phyloP scores from a whole-genome alignment of 306 rosid species.

The Hylodesmum podocarpum region DNA sequence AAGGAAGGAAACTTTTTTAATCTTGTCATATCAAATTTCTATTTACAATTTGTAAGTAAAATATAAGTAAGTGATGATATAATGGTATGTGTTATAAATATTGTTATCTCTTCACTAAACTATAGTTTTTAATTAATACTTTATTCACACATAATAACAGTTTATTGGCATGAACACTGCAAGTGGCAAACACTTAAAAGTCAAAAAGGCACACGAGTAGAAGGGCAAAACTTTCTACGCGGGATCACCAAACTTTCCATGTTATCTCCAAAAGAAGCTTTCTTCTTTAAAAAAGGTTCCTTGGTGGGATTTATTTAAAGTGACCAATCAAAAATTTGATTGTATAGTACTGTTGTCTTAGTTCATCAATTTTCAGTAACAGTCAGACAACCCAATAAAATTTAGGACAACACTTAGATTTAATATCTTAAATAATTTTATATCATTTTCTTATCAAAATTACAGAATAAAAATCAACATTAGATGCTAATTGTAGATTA shows the following conservation, averaged over 20 bases:
- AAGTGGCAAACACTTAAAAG: neutral
- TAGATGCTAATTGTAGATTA: no score
- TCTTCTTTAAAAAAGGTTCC: constrained; percentile 15
- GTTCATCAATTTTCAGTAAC: neutral
- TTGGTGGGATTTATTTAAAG: constrained; percentile 12
- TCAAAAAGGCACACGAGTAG: neutral
- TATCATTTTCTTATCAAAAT: neutral
- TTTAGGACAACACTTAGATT: neutral
- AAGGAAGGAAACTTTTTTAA: neutral
- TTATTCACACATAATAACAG: neutral
- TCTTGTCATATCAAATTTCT: neutral
- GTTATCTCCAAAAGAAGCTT: neutral
- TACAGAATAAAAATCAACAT: neutral
- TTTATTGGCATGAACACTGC: neutral
- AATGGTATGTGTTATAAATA: neutral
- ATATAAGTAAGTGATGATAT: neutral
- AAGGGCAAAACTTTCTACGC: neutral
- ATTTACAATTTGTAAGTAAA: constrained; percentile 13
- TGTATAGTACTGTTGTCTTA: neutral
- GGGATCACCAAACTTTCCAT: constrained; percentile 10
- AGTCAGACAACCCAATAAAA: neutral
- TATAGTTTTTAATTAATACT: neutral
- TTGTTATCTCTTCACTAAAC: constrained; percentile 13
- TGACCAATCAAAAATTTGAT: constrained; percentile 27
- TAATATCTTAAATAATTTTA: neutral